These are phyloP conservation scores for Coemansia sp. DNA, from an alignment of 192 early-diverging fungal genomes.

Conservation along the genomic window DNA sequence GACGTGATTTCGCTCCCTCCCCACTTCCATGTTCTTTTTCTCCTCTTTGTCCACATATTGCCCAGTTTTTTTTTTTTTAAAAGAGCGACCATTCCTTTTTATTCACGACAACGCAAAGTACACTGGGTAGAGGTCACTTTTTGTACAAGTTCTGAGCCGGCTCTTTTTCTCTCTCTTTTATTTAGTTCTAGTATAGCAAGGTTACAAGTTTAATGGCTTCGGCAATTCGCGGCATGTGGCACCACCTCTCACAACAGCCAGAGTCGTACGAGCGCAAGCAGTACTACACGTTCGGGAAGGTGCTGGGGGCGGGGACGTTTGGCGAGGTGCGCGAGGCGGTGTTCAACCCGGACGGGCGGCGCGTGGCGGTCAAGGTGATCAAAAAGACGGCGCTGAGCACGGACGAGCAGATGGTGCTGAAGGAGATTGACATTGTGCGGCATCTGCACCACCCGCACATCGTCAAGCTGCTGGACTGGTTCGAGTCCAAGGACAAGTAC, in stretches of 20 bases:
- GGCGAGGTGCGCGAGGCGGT: constrained; percentile 68
- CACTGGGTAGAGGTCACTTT: too few relatives aligned
- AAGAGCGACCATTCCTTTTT: too few relatives aligned
- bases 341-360: constrained; percentile 64
- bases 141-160: too few relatives aligned
- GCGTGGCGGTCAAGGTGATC: constrained; percentile 91
- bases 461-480: constrained; percentile 70
- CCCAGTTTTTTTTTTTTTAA: too few relatives aligned
- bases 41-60: too few relatives aligned
- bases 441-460: constrained; percentile 84
- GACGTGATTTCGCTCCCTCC: too few relatives aligned
- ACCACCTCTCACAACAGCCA: constrained; percentile 46
- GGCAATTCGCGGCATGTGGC: constrained; percentile 49
- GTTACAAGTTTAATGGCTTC: constrained; percentile 31
- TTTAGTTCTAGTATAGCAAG: too few relatives aligned
- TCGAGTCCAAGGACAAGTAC: constrained; percentile 71
- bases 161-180: too few relatives aligned
- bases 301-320: constrained; percentile 68
- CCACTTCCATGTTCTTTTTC: too few relatives aligned
- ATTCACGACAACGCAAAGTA: too few relatives aligned
- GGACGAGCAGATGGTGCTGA: constrained; percentile 82
- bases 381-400: constrained; percentile 76
- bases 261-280: constrained; percentile 64
- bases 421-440: constrained; percentile 86
- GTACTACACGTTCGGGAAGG: constrained; percentile 59